These are phyloP conservation scores for Pestalotiopsis sp. DNA, from an alignment of 2,329 filamentous ascomycete genomes.

Conservation along the genomic window DNA sequence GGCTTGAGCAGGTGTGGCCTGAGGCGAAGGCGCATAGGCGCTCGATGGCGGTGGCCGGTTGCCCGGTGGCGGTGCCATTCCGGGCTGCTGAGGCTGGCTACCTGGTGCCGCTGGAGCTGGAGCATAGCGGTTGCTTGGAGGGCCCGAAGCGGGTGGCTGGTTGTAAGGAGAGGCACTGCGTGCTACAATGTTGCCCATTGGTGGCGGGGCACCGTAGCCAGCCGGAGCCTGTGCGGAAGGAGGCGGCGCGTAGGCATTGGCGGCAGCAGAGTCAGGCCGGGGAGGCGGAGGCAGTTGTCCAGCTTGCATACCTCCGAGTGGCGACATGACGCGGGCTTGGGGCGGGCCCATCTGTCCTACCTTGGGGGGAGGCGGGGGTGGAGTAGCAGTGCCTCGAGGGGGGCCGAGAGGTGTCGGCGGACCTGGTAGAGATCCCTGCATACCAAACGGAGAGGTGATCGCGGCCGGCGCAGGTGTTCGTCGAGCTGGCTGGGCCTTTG, in stretches of 20 bases:
- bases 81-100: constrained; percentile 40
- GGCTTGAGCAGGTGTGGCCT: constrained; percentile 45
- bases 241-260: constrained; percentile 67
- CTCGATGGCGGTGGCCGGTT: constrained; percentile 49
- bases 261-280: constrained; percentile 57
- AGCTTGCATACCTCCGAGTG: constrained; percentile 57
- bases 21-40: constrained; percentile 51
- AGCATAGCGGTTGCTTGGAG: constrained; percentile 77
- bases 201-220: constrained; percentile 39
- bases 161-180: constrained; percentile 87
- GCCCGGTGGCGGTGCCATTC: constrained; percentile 32
- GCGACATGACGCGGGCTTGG: constrained; percentile 72
- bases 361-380: constrained; percentile 83
- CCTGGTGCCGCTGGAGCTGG: constrained; percentile 59
- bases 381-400: constrained; percentile 65
- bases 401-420: constrained; percentile 61
- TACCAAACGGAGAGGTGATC: constrained; percentile 75
- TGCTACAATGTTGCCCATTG: constrained; percentile 55
- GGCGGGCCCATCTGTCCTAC: constrained; percentile 53
- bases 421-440: constrained; percentile 57
- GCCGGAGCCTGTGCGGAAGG: constrained; percentile 41
- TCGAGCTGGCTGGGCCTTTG: constrained; percentile 71
- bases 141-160: constrained; percentile 68
- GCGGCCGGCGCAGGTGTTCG: constrained; percentile 73
- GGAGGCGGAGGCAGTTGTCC: constrained; percentile 45